Evolutionary conservation across 2,329 filamentous ascomycete genomes (phyloP), one percentile per base, ranked within the genome.

Genomic region (Hyphodiscus sp.): DNA sequence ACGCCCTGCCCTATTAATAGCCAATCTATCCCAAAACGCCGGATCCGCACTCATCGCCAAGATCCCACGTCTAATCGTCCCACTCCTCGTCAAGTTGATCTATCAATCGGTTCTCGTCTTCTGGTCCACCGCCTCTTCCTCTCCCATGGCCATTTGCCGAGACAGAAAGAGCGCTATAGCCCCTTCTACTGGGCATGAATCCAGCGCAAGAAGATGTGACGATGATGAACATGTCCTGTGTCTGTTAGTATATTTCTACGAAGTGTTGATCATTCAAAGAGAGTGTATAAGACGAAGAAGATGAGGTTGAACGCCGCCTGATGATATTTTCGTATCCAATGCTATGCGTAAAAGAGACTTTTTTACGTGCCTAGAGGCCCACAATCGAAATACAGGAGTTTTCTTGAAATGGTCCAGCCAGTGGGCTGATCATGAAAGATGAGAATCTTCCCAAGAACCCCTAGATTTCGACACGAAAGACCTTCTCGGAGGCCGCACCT

Each of bases 11-110:
- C 18, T 30, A 10, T 10, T 10, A 13, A 38, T 38, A 4, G 33
- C 30, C n/a, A 50, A 53, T 54, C 46, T 43, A 48, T 53, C 41
- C 44, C 53, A 47, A 44, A 51, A 51, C 46, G 20, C 46, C 46
- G 5, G 38, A 38, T 38, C 16, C 26, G 3, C 10, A 10, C 45
- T 18, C 45, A 4, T 18, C n/a, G 29, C 26, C 2, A 26, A 47
- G 45, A n/a, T 15, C 2, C 16, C 20, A 20, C 20, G 9, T 19
- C 46, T 50, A 85, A 59, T 96, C 91, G 63, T 96, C 91, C 92
- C 92, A 97, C 68, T 96, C 91, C 70, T 97, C 92, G 65, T 97
- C 94, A 55, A 96, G 76, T 70, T 96, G 90, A 69, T 97, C 92
- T 69, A 99, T 97, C 63, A 97, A 73, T 58, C 91, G 77, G 70